Percentiles rank a stretch among this genome's conserved stretches.
phyloP scores from a whole-genome alignment of 2,329 filamentous ascomycete species.

The Microdochium trichocladiopsis region DNA sequence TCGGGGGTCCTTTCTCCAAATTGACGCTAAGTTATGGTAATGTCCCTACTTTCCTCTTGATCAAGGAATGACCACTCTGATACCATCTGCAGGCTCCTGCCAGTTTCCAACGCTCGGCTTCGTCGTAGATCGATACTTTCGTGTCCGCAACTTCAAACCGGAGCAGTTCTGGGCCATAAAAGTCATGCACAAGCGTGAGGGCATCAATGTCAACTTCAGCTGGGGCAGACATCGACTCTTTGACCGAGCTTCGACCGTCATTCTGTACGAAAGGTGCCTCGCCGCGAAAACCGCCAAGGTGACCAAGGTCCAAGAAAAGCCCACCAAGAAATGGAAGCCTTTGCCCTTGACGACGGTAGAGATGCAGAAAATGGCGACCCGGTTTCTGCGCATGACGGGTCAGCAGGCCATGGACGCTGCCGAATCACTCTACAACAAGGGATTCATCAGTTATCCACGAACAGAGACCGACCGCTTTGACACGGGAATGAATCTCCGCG shows the following conservation, averaged over 20 bases:
- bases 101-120: conserved; percentile 97
- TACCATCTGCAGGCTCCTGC: conserved; percentile 59
- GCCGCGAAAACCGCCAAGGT: conserved; percentile 70
- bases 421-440: conserved; percentile 83
- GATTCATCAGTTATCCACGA: conserved; percentile 94
- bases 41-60: conserved; percentile 7
- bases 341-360: conserved; percentile 93
- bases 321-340: conserved; percentile 90
- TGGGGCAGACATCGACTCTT: conserved; percentile 83
- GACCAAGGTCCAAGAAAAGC: conserved; percentile 80
- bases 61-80: conserved; percentile 6
- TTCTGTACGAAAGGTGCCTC: conserved; percentile 83
- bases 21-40: conserved; percentile 75
- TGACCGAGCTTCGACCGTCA: conserved; percentile 71
- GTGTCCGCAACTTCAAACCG: conserved; percentile 87
- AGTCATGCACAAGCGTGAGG: conserved; percentile 69
- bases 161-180: conserved; percentile 93
- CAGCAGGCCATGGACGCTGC: conserved; percentile 84
- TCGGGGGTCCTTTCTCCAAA: conserved; percentile 61
- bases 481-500: conserved; percentile 74
- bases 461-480: conserved; percentile 98
- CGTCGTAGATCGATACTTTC: conserved; percentile 91
- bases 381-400: conserved; percentile 83
- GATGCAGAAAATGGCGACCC: conserved; percentile 89
- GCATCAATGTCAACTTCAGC: conserved; percentile 72